Conservation (phyloP, 345 rosid genomes). For the Alliaria petiolata region DNA sequence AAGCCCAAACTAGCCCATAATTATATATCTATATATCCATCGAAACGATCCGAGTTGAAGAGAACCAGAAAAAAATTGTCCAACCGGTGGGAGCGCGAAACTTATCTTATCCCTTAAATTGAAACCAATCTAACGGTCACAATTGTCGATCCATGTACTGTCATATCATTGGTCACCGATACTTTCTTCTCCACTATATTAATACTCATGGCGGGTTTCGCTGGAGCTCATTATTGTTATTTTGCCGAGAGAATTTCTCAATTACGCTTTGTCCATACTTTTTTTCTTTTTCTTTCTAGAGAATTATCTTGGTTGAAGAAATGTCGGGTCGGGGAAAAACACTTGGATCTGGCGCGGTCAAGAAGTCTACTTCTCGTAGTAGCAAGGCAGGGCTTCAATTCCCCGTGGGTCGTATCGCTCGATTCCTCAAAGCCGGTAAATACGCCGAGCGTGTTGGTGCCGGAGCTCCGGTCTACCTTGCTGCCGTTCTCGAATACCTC, state of each 20-base stretch:
- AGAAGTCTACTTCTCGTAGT: constrained; percentile 88
- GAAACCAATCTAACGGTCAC: constrained; percentile 31
- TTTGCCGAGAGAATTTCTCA: not conserved
- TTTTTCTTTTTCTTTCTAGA: not conserved
- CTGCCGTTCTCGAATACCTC: constrained; percentile 92
- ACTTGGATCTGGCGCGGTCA: constrained; percentile 73
- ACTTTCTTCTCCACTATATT: constrained; percentile 32
- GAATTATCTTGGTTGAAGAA: not conserved
- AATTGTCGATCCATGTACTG: constrained; percentile 32
- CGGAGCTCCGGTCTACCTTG: constrained; percentile 98
- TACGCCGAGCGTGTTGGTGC: constrained; percentile 97
- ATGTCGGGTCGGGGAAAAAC: constrained; percentile 96
- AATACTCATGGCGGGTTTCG: not conserved
- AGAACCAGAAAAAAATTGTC: not conserved
- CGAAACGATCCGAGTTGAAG: not conserved
- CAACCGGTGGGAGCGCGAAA: constrained; percentile 1
- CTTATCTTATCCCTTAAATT: constrained; percentile 23
- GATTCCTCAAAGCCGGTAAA: constrained; percentile 90
- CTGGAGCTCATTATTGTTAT: not conserved
- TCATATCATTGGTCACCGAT: constrained; percentile 35
- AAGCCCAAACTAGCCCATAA: constrained; percentile 9
- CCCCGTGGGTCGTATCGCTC: constrained; percentile 91
- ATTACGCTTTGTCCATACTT: not conserved
- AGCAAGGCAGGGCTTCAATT: constrained; percentile 95
- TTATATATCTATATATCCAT: not conserved